Conservation (phyloP, 1,284 basidiomycete genomes). For the Hemileia vastatrix region DNA sequence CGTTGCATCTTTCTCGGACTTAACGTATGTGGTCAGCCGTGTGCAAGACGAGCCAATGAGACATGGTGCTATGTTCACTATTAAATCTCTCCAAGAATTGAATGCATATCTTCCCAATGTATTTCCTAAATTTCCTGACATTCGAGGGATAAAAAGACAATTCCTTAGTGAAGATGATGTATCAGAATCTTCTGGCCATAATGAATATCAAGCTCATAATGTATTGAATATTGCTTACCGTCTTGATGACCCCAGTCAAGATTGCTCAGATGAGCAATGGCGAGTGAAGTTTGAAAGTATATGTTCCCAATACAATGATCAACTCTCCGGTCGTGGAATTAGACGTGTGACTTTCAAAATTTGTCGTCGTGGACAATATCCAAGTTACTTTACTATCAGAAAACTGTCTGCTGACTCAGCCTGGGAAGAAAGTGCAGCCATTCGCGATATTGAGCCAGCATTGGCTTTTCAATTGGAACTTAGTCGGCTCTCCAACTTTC, state of each 20-base stretch:
- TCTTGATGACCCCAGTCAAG: constrained; percentile 65
- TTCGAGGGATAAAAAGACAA: constrained; percentile 22
- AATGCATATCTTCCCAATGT: constrained; percentile 54
- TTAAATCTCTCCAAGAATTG: constrained; percentile 64
- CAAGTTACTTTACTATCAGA: constrained; percentile 87
- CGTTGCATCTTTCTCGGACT: constrained; percentile 81
- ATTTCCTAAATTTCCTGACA: constrained; percentile 33
- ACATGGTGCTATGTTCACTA: constrained; percentile 78
- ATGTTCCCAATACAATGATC: constrained; percentile 59
- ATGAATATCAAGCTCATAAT: constrained; percentile 65
- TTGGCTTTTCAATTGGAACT: constrained; percentile 97
- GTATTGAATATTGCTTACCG: constrained; percentile 88
- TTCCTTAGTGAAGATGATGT: constrained; percentile 13
- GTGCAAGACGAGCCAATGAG: constrained; percentile 74
- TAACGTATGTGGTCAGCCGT: constrained; percentile 75
- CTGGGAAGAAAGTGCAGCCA: constrained; percentile 91
- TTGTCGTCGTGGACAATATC: constrained; percentile 83
- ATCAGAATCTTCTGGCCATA: constrained; percentile 60
- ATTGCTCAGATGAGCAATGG: constrained; percentile 68
- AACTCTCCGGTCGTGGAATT: constrained; percentile 66
- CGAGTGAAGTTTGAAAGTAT: constrained; percentile 63
- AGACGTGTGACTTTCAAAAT: constrained; percentile 86
- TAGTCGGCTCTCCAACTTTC: constrained; percentile 90
- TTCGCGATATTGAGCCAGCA: constrained; percentile 97
- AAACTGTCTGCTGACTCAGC: constrained; percentile 54